phyloP scores from a whole-genome alignment of 2,329 filamentous ascomycete genomes.

The Colletotrichum cereale region DNA sequence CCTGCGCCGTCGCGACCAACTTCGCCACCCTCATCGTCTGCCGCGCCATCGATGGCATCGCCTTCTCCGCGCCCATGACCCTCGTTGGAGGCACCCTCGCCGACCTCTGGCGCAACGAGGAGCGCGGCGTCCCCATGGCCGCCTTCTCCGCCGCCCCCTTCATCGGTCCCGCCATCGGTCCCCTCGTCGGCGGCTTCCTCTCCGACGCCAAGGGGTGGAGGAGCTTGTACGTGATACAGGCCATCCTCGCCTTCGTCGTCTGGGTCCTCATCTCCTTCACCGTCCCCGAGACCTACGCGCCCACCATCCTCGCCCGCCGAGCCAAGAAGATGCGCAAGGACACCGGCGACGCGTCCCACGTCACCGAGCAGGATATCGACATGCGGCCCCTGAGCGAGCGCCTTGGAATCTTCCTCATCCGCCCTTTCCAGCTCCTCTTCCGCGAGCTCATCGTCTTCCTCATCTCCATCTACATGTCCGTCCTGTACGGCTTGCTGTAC shows the following conservation, averaged over 20 bases:
- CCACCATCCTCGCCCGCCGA: constrained; percentile 78
- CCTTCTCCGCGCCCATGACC: constrained; percentile 89
- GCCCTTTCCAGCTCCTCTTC: constrained; percentile 89
- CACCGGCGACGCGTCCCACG: constrained; percentile 75
- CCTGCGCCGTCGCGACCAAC: constrained; percentile 81
- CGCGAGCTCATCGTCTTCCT: constrained; percentile 87
- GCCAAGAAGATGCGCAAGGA: constrained; percentile 79
- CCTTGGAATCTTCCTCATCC: constrained; percentile 79
- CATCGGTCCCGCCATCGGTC: constrained; percentile 82
- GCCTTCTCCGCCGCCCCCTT: constrained; percentile 88
- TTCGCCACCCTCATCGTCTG: constrained; percentile 82
- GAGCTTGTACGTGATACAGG: constrained; percentile 89
- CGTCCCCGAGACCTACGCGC: constrained; percentile 91
- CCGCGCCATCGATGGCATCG: constrained; percentile 83
- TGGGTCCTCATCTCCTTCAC: constrained; percentile 87
- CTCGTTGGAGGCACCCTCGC: constrained; percentile 85
- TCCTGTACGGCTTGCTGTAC: constrained; percentile 80
- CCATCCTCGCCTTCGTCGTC: constrained; percentile 78
- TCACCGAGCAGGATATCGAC: constrained; percentile 87
- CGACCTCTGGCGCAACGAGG: constrained; percentile 87
- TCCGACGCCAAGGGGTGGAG: constrained; percentile 79
- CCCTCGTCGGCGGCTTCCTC: constrained; percentile 82
- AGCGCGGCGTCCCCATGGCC: constrained; percentile 88
- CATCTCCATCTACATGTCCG: constrained; percentile 87
- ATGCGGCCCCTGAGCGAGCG: constrained; percentile 76